Conservation (phyloP, 306 rosid genomes). For the Dryas octopetala region DNA sequence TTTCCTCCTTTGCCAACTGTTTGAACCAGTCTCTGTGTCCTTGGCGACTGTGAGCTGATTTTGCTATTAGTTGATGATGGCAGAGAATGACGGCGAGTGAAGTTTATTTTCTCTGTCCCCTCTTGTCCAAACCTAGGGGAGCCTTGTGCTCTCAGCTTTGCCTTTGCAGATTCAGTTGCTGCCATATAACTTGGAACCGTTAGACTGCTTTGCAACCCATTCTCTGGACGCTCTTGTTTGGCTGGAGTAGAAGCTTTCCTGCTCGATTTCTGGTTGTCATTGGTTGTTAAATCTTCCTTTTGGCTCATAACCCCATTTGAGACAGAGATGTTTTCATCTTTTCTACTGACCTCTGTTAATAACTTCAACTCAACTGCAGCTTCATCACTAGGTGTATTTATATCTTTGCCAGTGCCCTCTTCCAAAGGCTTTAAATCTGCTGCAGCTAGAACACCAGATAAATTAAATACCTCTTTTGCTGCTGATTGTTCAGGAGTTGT, state of each 20-base stretch:
- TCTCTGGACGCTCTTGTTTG: slow-evolving; percentile 78
- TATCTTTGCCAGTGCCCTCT: slow-evolving; percentile 56
- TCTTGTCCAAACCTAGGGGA: slow-evolving; percentile 84
- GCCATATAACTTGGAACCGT: slow-evolving; percentile 93
- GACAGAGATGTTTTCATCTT: slow-evolving; percentile 47
- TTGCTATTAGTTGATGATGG: slow-evolving; percentile 73
- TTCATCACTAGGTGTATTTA: slow-evolving; percentile 41
- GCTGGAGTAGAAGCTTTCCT: slow-evolving; percentile 54
- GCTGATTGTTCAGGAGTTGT: slow-evolving; percentile 44
- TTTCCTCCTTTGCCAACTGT: slow-evolving; percentile 68
- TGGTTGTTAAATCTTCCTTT: slow-evolving; percentile 60
- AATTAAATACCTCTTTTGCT: slow-evolving; percentile 43
- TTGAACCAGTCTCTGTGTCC: slow-evolving; percentile 76
- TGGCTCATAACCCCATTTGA: slow-evolving; percentile 58
- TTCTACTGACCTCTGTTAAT: slow-evolving; percentile 43
- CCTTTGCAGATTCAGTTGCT: slow-evolving; percentile 97
- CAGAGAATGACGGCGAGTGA: slow-evolving; percentile 77
- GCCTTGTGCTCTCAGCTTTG: slow-evolving; percentile 94
- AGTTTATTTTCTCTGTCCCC: slow-evolving; percentile 50
- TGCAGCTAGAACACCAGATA: slow-evolving; percentile 42
- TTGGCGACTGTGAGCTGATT: slow-evolving; percentile 86
- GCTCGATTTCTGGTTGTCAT: slow-evolving; percentile 70
- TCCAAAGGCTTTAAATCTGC: slow-evolving; percentile 46
- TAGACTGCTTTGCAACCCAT: slow-evolving; percentile 71
- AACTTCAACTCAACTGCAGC: slow-evolving; percentile 39